Evolutionary conservation across 225 moss, liverwort and hornwort genomes (phyloP).

Genomic region (Sphagnum contortum): DNA sequence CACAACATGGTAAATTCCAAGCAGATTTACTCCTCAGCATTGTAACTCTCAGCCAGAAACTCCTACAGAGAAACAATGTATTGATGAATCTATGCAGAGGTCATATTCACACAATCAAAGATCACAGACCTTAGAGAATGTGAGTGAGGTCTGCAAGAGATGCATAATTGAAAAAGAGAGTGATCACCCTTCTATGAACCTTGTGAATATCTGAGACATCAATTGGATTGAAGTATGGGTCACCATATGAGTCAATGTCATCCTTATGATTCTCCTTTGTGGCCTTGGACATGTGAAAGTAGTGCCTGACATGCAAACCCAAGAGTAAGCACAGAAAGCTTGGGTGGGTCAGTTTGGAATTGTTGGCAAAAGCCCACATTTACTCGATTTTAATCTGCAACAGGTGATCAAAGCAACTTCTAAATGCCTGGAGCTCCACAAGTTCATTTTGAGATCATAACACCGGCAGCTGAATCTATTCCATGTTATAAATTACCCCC

Average conservation of each 20-base stretch:
- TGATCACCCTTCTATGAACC: neutral
- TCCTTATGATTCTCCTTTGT: conserved; percentile 2
- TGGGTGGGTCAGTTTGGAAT: neutral
- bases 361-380: neutral
- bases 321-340: neutral
- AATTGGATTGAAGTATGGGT: neutral
- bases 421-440: no score
- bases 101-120: neutral
- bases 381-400: no score
- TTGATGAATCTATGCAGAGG: no score
- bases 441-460: no score
- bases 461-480: no score
- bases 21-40: no score
- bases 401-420: no score
- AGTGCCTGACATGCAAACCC: neutral
- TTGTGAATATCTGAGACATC: neutral
- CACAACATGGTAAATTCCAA: no score
- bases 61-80: no score
- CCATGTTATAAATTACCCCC: no score
- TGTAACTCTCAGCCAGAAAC: no score
- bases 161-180: neutral
- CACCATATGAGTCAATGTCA: neutral
- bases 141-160: neutral
- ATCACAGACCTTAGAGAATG: neutral
- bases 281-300: neutral